Base-by-base conservation (phyloP, 257 asterid species). In the Penstemon davidsonii region DNA sequence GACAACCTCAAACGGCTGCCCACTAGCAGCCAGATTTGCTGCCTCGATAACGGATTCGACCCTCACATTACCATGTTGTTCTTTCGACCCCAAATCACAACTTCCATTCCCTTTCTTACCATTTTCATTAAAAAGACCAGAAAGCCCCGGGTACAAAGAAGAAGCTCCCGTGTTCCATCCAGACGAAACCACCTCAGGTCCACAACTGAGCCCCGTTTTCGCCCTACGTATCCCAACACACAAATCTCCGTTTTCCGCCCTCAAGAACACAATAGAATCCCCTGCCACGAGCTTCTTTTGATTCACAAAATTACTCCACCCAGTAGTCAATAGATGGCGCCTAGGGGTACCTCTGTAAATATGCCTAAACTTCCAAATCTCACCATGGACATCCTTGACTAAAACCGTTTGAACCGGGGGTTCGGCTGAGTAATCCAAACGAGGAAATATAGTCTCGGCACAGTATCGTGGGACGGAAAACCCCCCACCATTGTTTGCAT, bases 241-340 rank as follows among this genome's bases (percentile, higher is more conserved):
- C 8, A 89, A 80, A 60, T 89, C 90, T 5, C 96, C 90, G n/a
- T 82, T 85, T n/a, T 89, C 95, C 0, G 87, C 85, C 73, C 92
- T 78, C 79, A 82, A 65, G 72, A 89, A 89, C 72, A 89, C 95
- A 38, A 89, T 78, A 0, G 96, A 87, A 54, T 89, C 96, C 62
- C 96, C 96, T 0, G 96, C 89, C 56, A 87, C 89, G 3, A 89
- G 90, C 84, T 87, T 89, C 83, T 89, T 89, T 68, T 81, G 92
- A 81, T 85, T 89, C 36, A 89, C 96, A 57, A 89, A 89, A 64
- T 79, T 82, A 74, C 96, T 87, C 96, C 96, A 89, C 1, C 96
- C 96, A 1, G 96, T 89, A 0, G 92, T 89, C 60, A 89, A 71
- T 1, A 89, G 83, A 55, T 89, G 96, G 0, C 96, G 84, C 12